A percentile compares a stretch with the other conserved stretches of the same genome.
These are phyloP conservation scores for Amanita pallidorosea DNA, from an alignment of 768 basidiomycete genomes.

Conservation along the genomic window DNA sequence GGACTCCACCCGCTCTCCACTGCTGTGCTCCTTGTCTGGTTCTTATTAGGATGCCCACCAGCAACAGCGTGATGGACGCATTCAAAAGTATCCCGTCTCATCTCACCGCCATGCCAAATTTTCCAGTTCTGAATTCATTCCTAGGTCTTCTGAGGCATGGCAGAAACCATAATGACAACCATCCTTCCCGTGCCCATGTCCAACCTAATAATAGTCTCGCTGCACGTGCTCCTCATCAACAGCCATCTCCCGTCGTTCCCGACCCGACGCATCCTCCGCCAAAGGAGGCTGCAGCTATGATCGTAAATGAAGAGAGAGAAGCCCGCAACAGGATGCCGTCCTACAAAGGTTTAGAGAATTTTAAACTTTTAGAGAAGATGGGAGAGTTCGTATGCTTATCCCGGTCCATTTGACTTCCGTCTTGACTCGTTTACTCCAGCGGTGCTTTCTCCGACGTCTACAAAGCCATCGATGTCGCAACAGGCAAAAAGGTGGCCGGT, in stretches of 20 bases:
- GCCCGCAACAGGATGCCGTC: slow-evolving; percentile 71
- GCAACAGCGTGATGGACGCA: slow-evolving; percentile 62
- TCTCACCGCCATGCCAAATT: slow-evolving; percentile 5
- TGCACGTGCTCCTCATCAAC: slow-evolving; percentile 23
- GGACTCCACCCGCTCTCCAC: slow-evolving; percentile 5
- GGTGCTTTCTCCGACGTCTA: slow-evolving; percentile 99
- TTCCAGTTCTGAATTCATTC: slow-evolving; percentile 10
- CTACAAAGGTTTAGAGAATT: slow-evolving; percentile 79
- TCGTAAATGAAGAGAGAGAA: slow-evolving; percentile 68
- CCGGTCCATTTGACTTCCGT: slow-evolving; percentile 10
- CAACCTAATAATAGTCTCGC: background rate
- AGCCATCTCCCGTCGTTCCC: slow-evolving; percentile 15
- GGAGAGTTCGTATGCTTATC: slow-evolving; percentile 62
- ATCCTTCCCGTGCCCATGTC: slow-evolving; percentile 9
- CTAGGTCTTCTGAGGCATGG: slow-evolving; percentile 78
- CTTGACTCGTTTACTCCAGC: slow-evolving; percentile 22
- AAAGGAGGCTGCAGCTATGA: slow-evolving; percentile 46
- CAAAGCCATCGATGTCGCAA: slow-evolving; percentile 71
- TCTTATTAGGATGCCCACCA: slow-evolving; percentile 34
- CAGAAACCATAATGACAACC: slow-evolving; percentile 43
- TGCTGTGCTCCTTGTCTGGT: background rate
- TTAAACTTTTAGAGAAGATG: slow-evolving; percentile 74
- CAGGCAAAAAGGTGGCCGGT: slow-evolving; percentile 79
- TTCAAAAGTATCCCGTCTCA: slow-evolving; percentile 61
- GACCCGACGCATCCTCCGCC: slow-evolving; percentile 18